Evolutionary conservation across 345 rosid genomes (phyloP).

Genomic region (Dipteronia sinensis): DNA sequence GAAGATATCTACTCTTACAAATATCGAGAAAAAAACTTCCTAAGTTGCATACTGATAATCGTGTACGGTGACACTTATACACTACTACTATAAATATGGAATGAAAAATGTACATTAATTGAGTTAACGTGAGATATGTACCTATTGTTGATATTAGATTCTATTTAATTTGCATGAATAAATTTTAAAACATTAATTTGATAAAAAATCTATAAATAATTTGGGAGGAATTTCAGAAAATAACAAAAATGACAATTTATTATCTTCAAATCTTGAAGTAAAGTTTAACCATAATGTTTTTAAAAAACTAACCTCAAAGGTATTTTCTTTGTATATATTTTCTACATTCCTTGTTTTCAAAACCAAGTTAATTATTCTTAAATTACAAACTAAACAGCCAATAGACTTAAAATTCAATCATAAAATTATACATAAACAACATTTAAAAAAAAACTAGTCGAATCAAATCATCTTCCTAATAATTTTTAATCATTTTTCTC

Average conservation of each 20-base stretch:
- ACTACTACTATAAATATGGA: no score
- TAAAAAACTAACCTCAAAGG: no score
- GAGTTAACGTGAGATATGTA: no score
- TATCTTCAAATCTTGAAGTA: neutral
- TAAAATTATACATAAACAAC: neutral
- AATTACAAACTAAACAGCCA: neutral
- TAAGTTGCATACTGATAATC: no score
- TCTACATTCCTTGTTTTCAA: neutral
- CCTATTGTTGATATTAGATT: neutral
- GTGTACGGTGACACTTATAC: no score
- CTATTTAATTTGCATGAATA: neutral
- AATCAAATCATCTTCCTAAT: neutral
- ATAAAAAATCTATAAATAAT: no score
- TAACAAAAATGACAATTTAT: neutral
- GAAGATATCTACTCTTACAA: no score
- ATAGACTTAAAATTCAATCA: neutral
- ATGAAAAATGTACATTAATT: no score
- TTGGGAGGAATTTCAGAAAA: neutral
- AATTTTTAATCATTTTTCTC: no score
- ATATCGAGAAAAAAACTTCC: no score
- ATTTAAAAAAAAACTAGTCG: neutral
- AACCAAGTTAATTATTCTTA: neutral
- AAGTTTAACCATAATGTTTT: no score
- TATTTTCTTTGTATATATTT: neutral
- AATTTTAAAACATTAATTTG: no score